Conservation (phyloP, 202 grass and related monocot genomes). For the Alloteropsis angusta region DNA sequence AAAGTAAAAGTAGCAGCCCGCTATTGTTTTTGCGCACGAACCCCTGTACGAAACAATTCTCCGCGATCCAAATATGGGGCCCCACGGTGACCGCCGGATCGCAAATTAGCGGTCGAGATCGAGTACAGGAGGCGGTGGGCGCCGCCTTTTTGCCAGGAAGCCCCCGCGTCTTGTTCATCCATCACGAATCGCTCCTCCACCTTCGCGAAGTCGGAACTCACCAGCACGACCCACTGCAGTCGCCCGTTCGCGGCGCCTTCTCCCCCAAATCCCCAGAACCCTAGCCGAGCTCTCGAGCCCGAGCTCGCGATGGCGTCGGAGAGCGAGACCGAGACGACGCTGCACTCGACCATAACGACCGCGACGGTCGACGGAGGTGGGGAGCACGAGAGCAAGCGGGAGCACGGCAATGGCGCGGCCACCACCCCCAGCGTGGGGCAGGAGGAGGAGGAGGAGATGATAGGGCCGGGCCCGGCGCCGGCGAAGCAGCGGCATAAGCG, state of each 20-base stretch:
- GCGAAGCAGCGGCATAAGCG: conserved; percentile 56
- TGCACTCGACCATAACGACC: conserved; percentile 15
- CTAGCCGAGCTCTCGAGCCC: conserved; percentile 33
- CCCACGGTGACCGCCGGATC: neutral
- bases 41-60: neutral
- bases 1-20: no score
- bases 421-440: neutral
- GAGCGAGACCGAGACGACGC: conserved; percentile 17
- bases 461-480: conserved; percentile 64
- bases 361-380: neutral
- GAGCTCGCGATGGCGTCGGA: conserved; percentile 35
- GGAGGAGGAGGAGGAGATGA: conserved; percentile 38
- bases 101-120: neutral
- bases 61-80: neutral
- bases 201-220: neutral
- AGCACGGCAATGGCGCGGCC: conserved; percentile 25
- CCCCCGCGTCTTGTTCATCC: neutral
- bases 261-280: conserved; percentile 31
- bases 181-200: neutral
- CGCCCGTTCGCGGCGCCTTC: neutral
- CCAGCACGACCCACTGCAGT: neutral
- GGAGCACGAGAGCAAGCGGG: conserved; percentile 9
- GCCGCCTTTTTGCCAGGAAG: neutral
- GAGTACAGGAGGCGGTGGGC: neutral
- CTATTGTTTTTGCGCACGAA: neutral